A percentile compares a stretch with the other conserved stretches of the same genome.
Conservation (phyloP, 805 yeast genomes). For the Pichia occidentalis region DNA sequence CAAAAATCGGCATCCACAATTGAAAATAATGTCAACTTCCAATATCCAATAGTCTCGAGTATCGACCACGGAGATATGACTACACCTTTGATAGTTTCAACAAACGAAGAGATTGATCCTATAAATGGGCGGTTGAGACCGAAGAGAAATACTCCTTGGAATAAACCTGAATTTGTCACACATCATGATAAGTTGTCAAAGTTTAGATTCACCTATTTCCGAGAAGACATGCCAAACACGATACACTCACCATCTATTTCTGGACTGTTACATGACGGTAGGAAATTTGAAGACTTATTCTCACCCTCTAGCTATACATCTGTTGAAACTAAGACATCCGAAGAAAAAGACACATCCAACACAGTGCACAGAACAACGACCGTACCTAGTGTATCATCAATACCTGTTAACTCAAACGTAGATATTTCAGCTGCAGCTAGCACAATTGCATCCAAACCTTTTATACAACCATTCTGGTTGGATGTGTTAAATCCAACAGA, state of each 20-base stretch:
- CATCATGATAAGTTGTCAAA: constrained; percentile 33
- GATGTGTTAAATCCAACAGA: constrained; percentile 92
- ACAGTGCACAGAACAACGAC: constrained; percentile 2
- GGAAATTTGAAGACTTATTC: constrained; percentile 57
- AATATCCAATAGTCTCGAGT: constrained; percentile 31
- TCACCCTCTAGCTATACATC: constrained; percentile 35
- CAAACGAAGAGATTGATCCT: constrained; percentile 51
- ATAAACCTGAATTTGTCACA: constrained; percentile 22
- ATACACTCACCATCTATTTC: constrained; percentile 84
- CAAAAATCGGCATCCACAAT: constrained; percentile 13
- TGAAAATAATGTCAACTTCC: constrained; percentile 31
- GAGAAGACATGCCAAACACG: constrained; percentile 85
- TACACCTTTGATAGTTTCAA: constrained; percentile 24
- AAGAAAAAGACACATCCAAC: not conserved
- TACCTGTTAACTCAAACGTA: constrained; percentile 1
- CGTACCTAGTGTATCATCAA: not conserved
- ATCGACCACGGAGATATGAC: constrained; percentile 25
- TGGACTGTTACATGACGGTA: constrained; percentile 54
- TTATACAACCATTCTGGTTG: constrained; percentile 70
- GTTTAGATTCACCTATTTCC: constrained; percentile 82
- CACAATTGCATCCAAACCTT: constrained; percentile 4
- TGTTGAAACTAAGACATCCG: not conserved
- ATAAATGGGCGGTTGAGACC: constrained; percentile 68
- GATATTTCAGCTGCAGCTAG: constrained; percentile 2
- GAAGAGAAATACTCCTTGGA: constrained; percentile 71